These are phyloP conservation scores for Chenopodium formosanum DNA, from an alignment of 148 eudicot species.

Conservation along the genomic window DNA sequence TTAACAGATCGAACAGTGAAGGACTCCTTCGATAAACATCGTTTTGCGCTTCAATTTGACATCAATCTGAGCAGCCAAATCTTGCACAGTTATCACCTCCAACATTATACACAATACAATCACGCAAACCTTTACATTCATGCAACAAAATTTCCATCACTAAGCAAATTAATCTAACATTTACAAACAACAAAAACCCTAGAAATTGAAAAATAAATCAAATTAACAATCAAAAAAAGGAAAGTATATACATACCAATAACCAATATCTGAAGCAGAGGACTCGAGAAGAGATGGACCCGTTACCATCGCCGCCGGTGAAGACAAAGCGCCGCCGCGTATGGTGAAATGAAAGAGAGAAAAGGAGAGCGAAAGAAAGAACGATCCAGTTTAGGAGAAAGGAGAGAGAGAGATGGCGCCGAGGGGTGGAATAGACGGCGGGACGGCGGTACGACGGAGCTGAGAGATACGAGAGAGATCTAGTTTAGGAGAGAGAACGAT, in stretches of 20 bases:
- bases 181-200: slow-evolving; percentile 24
- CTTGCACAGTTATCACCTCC: slow-evolving; percentile 90
- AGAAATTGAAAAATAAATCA: slow-evolving; percentile 26
- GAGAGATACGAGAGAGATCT: no score
- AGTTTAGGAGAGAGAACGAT: no score
- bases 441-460: no score
- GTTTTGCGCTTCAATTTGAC: slow-evolving; percentile 55
- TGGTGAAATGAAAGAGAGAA: no score
- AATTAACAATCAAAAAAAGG: no score
- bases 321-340: no score
- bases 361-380: no score
- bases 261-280: slow-evolving; percentile 90
- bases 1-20: slow-evolving; percentile 44
- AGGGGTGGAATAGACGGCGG: no score
- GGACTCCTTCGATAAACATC: slow-evolving; percentile 28
- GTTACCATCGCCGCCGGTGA: no score
- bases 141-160: slow-evolving; percentile 1
- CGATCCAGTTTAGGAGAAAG: no score
- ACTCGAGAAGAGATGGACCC: no score
- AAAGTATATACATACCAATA: slow-evolving; percentile 44
- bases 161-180: neutral
- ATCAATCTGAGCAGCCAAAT: slow-evolving; percentile 70
- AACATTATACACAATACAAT: slow-evolving; percentile 25
- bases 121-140: slow-evolving; percentile 4
- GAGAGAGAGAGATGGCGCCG: no score